A percentile compares a stretch with the other conserved stretches of the same genome.
Conservation (phyloP, 306 rosid genomes). For the Pterocarpus macrocarpus region DNA sequence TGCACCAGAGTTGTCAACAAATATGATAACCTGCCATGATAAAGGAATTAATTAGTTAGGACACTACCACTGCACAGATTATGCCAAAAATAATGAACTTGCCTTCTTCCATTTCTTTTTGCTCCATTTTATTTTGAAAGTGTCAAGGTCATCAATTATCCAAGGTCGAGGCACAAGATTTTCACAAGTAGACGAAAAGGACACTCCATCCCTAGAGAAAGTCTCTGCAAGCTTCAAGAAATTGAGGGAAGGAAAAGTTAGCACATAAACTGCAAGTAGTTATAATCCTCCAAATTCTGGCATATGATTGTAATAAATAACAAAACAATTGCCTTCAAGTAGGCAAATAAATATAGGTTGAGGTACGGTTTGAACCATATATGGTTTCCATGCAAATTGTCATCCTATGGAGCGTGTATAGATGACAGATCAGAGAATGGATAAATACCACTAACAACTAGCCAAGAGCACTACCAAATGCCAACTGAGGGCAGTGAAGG, state of each 20-base stretch:
- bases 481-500: slow-evolving; percentile 21
- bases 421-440: slow-evolving; percentile 3
- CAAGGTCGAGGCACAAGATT: slow-evolving; percentile 93
- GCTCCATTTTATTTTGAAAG: slow-evolving; percentile 79
- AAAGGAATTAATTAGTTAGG: slow-evolving; percentile 40
- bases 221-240: slow-evolving; percentile 92
- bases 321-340: slow-evolving; percentile 12
- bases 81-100: slow-evolving; percentile 45
- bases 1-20: slow-evolving; percentile 99
- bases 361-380: background rate
- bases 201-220: slow-evolving; percentile 91
- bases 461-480: slow-evolving; percentile 9
- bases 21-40: slow-evolving; percentile 77
- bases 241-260: slow-evolving; percentile 36
- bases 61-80: slow-evolving; percentile 21
- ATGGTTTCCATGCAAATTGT: background rate
- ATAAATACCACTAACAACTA: slow-evolving; percentile 28
- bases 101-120: slow-evolving; percentile 86
- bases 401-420: background rate
- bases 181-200: slow-evolving; percentile 84
- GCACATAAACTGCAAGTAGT: slow-evolving; percentile 23
- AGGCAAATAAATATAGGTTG: slow-evolving; percentile 8
- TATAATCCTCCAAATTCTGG: slow-evolving; percentile 23
- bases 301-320: slow-evolving; percentile 34
- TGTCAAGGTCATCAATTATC: slow-evolving; percentile 92